Conservation (phyloP, 345 rosid species). For the Laguncularia racemosa region DNA sequence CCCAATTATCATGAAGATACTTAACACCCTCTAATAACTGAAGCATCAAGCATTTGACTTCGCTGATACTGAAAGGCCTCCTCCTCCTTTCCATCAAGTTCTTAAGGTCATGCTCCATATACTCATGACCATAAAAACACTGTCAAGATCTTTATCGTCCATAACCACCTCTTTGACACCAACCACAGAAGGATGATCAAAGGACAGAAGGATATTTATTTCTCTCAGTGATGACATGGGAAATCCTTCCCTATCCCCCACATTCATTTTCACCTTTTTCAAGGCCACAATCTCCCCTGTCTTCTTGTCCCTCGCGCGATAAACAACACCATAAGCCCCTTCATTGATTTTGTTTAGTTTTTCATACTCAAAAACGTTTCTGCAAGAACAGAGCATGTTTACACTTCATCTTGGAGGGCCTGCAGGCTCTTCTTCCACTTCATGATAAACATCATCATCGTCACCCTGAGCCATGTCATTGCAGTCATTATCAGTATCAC, state of each 20-base stretch:
- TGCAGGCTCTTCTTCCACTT: conserved; percentile 23
- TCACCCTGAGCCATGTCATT: conserved; percentile 3
- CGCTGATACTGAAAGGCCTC: conserved; percentile 75
- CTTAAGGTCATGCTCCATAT: conserved; percentile 79
- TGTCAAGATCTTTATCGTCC: conserved; percentile 34
- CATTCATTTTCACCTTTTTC: conserved; percentile 58
- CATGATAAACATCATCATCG: not conserved
- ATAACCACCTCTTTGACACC: conserved; percentile 78
- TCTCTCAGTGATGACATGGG: conserved; percentile 83
- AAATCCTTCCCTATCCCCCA: conserved; percentile 41
- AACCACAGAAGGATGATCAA: conserved; percentile 68
- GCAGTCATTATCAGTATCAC: conserved; percentile 13
- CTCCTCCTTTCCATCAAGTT: conserved; percentile 61
- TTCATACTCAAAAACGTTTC: conserved; percentile 34
- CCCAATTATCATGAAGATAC: conserved; percentile 90
- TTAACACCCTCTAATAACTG: conserved; percentile 77
- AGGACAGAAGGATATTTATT: conserved; percentile 68
- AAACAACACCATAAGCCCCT: conserved; percentile 41
- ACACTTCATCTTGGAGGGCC: conserved; percentile 20
- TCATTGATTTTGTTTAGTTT: conserved; percentile 36
- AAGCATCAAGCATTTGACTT: conserved; percentile 82
- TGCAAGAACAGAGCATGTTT: conserved; percentile 58
- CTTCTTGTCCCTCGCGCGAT: conserved; percentile 32
- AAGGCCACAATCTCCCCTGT: conserved; percentile 34
- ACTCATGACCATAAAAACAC: conserved; percentile 87